phyloP scores from a whole-genome alignment of 805 yeast genomes.

The Nakazawaea ambrosiae region DNA sequence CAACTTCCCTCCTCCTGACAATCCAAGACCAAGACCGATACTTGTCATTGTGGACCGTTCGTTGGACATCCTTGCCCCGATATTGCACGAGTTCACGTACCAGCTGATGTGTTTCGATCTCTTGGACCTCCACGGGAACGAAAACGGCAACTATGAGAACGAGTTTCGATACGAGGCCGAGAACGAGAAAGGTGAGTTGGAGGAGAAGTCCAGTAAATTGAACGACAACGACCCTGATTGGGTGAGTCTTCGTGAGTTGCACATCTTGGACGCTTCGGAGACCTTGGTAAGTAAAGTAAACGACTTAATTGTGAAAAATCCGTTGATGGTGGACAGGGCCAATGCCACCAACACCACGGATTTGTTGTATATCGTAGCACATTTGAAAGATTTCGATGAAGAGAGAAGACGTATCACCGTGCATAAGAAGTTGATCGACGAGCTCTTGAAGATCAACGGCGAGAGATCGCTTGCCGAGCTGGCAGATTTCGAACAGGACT shows the following conservation, averaged over 20 bases:
- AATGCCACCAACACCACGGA: slow-evolving; percentile 63
- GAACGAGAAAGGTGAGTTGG: slow-evolving; percentile 41
- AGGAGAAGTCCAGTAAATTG: slow-evolving; percentile 39
- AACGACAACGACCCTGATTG: slow-evolving; percentile 65
- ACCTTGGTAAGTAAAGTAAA: slow-evolving; percentile 49
- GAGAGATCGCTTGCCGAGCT: slow-evolving; percentile 56
- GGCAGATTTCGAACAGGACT: slow-evolving; percentile 81
- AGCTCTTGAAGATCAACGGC: slow-evolving; percentile 55
- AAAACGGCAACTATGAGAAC: slow-evolving; percentile 16
- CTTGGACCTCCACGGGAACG: slow-evolving; percentile 25
- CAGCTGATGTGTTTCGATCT: slow-evolving; percentile 89
- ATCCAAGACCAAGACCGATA: slow-evolving; percentile 58
- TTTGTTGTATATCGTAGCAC: slow-evolving; percentile 68
- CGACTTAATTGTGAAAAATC: slow-evolving; percentile 65
- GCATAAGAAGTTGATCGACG: slow-evolving; percentile 57
- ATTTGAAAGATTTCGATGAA: slow-evolving; percentile 58
- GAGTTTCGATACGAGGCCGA: slow-evolving; percentile 49
- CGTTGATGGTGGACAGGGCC: slow-evolving; percentile 63
- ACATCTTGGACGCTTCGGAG: slow-evolving; percentile 69
- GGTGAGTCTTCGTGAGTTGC: slow-evolving; percentile 64
- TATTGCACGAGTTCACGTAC: slow-evolving; percentile 84
- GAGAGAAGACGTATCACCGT: slow-evolving; percentile 54
- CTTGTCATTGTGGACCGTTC: slow-evolving; percentile 78
- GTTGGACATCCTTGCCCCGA: slow-evolving; percentile 74
- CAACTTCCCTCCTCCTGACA: slow-evolving; percentile 50